A percentile compares a stretch with the other conserved stretches of the same genome.
Evolutionary conservation across 108 stramenopile species (phyloP).

Genomic region (Parietichytrium sp.): DNA sequence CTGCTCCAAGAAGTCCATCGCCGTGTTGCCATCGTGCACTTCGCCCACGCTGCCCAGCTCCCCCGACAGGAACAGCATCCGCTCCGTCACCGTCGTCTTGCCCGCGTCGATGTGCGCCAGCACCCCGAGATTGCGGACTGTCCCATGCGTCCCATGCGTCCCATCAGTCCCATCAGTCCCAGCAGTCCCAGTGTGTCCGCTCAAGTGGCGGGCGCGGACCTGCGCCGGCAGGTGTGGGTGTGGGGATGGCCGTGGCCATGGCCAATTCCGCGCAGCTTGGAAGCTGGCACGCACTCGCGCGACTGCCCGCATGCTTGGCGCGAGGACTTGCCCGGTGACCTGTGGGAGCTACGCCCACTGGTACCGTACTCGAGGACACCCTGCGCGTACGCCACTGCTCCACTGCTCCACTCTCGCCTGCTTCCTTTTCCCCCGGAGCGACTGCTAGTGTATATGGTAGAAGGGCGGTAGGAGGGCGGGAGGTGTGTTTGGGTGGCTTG

Average conservation of each 20-base stretch:
- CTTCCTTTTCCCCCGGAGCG: no score
- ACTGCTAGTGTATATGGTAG: no score
- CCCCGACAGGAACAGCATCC: slow-evolving; percentile 89
- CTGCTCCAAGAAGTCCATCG: slow-evolving; percentile 94
- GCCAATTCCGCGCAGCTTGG: neutral
- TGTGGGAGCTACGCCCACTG: no score
- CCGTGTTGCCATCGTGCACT: slow-evolving; percentile 92
- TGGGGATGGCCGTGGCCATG: neutral
- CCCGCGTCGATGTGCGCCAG: slow-evolving; percentile 99
- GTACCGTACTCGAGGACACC: no score
- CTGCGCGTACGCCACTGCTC: no score
- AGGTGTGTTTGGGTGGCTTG: no score
- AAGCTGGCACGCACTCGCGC: no score
- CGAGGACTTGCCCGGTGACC: no score
- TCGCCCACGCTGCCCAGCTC: slow-evolving; percentile 71
- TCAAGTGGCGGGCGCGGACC: neutral
- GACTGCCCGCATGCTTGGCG: no score
- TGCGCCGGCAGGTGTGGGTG: neutral
- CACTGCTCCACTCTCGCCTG: no score
- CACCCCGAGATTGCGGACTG: slow-evolving; percentile 72
- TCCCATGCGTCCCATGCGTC: neutral
- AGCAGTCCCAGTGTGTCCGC: neutral
- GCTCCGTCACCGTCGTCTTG: slow-evolving; percentile 98
- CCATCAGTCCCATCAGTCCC: no score
- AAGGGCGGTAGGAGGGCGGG: no score